Conservation (phyloP, 805 yeast species). For the Candida pseudofarinosa region DNA sequence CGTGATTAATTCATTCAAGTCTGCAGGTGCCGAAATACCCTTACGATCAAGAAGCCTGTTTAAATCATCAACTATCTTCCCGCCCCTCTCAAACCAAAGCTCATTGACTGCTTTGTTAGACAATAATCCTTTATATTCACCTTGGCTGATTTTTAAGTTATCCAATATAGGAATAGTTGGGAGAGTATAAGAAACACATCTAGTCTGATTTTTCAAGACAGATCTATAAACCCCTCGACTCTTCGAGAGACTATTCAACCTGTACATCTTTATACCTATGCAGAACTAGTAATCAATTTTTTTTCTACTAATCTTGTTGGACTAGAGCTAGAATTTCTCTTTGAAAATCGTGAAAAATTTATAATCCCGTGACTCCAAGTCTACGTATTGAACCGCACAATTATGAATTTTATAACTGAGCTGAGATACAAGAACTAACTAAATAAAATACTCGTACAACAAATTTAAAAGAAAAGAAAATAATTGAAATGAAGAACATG, state of each 20-base stretch:
- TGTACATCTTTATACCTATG: background rate
- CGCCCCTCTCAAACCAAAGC: conserved; percentile 39
- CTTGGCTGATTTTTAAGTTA: conserved; percentile 19
- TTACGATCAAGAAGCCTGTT: conserved; percentile 29
- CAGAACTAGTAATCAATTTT: background rate
- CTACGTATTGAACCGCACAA: background rate
- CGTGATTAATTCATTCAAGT: conserved; percentile 32
- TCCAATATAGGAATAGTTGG: conserved; percentile 32
- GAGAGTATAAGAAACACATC: conserved; percentile 27
- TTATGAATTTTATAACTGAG: background rate
- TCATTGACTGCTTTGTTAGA: conserved; percentile 28
- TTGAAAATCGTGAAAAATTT: background rate
- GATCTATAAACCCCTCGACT: background rate
- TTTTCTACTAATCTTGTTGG: background rate
- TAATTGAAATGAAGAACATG: background rate
- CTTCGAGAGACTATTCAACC: background rate
- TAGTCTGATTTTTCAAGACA: background rate
- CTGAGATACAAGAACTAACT: background rate
- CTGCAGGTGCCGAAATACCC: conserved; percentile 21
- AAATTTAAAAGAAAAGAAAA: too few relatives aligned
- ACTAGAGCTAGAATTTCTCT: background rate
- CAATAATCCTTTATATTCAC: conserved; percentile 33
- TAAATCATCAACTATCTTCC: conserved; percentile 28
- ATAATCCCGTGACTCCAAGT: background rate
- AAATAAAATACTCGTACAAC: background rate